Evolutionary conservation across 2,329 filamentous ascomycete species (phyloP), one percentile per base, ranked within the genome.

Genomic region (Phyllachora maydis): DNA sequence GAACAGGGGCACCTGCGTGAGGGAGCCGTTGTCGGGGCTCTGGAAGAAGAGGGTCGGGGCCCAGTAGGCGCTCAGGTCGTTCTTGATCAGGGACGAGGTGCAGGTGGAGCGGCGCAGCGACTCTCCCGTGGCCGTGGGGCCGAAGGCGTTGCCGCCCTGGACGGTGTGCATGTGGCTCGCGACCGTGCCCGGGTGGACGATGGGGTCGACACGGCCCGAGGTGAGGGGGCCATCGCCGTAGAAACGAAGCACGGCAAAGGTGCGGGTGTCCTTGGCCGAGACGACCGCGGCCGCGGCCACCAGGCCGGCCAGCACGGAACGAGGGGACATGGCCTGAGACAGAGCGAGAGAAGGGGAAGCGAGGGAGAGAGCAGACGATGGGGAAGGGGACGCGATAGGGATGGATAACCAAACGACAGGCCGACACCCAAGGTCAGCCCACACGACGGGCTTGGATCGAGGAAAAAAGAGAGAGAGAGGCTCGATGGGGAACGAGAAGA

Each of bases 31-130:
- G 34, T 59, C 49, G 36, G 65, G 57, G 32, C 74, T 61, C 33
- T 57, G 50, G 46, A 72, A 81, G 48, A 70, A 82, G 3, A 83
- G 49, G 14, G 56, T 54, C 2, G 77, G 75, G 26, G 70, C 67
- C 77, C 77, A 83, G 54, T 85, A 83, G 45, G 73, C 73, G 35
- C 64, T 74, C 40, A 66, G 56, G 47, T 82, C 75, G 26, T 63
- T 64, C 35, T 59, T 65, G 40, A 77, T 56, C 30, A 59, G 57
- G 42, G 76, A 73, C 16, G 70, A 77, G 23, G 67, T 75, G 55
- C 77, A 85, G 14, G 60, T 56, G 16, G 72, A 77, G 26, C 56
- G 41, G 29, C 53, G 30, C 14, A 76, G 55, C 21, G 61, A 52
- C 27, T 64, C 52, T 35, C 67, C 75, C 19, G 57, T 65, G 39